phyloP scores from a whole-genome alignment of 2,329 filamentous ascomycete species.

The Exophiala xenobiotica region DNA sequence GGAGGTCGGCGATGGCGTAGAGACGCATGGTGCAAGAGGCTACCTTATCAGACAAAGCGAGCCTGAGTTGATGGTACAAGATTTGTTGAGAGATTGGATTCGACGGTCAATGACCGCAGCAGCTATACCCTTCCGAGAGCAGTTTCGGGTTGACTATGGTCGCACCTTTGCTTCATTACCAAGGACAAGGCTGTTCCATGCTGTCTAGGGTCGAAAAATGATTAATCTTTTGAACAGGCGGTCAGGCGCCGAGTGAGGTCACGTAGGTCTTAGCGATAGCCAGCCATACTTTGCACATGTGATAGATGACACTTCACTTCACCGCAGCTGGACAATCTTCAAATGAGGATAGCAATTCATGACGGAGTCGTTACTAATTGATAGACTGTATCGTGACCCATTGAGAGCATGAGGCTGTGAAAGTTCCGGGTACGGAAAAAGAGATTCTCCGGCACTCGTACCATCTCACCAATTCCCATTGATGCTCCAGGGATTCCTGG shows the following conservation, averaged over 20 bases:
- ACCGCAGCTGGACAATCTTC: too few relatives aligned
- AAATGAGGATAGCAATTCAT: too few relatives aligned
- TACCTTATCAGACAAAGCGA: too few relatives aligned
- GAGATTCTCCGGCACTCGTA: background rate
- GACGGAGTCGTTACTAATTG: too few relatives aligned
- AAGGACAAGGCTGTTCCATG: background rate
- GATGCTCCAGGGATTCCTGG: background rate
- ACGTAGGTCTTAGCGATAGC: background rate
- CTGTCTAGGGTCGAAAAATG: background rate
- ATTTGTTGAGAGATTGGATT: background rate
- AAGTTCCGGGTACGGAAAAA: background rate
- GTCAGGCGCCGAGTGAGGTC: background rate
- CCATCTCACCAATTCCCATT: background rate
- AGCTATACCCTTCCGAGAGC: too few relatives aligned
- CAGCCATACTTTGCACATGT: too few relatives aligned
- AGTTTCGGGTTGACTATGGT: too few relatives aligned
- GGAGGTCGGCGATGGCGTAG: conserved; percentile 31
- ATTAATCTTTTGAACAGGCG: background rate
- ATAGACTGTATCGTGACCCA: too few relatives aligned
- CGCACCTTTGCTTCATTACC: too few relatives aligned
- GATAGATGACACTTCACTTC: too few relatives aligned
- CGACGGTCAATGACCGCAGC: too few relatives aligned
- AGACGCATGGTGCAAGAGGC: conserved; percentile 29
- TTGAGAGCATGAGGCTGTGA: background rate
- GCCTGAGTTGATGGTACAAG: too few relatives aligned